These are phyloP conservation scores for Linaria vulgaris DNA, from an alignment of 257 asterid genomes.

Conservation along the genomic window DNA sequence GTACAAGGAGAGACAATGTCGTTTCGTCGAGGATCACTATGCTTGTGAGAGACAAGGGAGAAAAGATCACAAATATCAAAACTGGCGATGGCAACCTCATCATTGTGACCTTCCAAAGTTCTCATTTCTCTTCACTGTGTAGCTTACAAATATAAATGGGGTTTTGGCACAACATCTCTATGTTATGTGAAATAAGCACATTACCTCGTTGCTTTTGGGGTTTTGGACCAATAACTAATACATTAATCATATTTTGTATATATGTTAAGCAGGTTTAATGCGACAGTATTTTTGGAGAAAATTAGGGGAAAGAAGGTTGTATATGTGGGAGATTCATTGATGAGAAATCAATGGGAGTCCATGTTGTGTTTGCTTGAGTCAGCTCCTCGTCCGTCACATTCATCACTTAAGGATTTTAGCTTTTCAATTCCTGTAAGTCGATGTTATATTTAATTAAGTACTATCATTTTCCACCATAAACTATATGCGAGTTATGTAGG, in stretches of 20 bases:
- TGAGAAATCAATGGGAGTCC: conserved; percentile 60
- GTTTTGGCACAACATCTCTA: no score
- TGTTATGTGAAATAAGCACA: no score
- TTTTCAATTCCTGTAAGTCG: neutral
- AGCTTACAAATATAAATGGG: neutral
- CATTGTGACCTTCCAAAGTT: conserved; percentile 15
- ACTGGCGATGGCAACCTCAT: conserved; percentile 16
- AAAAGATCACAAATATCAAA: neutral
- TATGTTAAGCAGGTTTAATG: conserved; percentile 49
- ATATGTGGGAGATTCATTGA: conserved; percentile 74
- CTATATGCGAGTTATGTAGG: no score
- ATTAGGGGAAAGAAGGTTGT: conserved; percentile 59
- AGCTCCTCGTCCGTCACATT: conserved; percentile 28
- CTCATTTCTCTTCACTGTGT: neutral
- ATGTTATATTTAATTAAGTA: neutral
- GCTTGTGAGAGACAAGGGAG: neutral
- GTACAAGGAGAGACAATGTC: conserved; percentile 1
- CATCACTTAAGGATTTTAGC: neutral
- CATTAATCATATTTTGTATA: neutral
- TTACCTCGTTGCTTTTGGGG: no score
- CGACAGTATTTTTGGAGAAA: conserved; percentile 47
- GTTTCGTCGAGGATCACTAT: neutral
- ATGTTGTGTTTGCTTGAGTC: conserved; percentile 61
- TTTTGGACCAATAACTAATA: no score
- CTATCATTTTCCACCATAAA: no score